Evolutionary conservation across 1,139 yeast species (phyloP), one percentile per base, ranked within the genome.

Genomic region (Saccharomycopsis crataegensis): DNA sequence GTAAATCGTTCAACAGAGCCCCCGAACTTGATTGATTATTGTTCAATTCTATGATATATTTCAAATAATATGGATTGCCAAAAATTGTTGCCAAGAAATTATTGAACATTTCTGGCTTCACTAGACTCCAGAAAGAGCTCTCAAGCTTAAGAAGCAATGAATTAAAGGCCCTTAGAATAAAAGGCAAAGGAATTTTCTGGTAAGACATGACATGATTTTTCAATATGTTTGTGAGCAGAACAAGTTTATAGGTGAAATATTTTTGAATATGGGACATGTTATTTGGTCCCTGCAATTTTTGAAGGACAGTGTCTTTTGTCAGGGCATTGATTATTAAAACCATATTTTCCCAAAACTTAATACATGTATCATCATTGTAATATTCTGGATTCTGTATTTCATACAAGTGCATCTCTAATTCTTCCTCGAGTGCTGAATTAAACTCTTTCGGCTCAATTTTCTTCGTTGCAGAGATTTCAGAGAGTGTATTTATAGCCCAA

Each of bases 1-100:
- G 54, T 45, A 75, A 55, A 58, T 76, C 78, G 7, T 64, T 58
- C n/a, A 67, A 51, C 14, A 61, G 55, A 9, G 62, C 60, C 6
- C 48, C 49, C 5, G 54, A 38, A 1, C 51, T 48, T 8, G 54
- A 50, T 59, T 62, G 43, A 59, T 64, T 28, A 59, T 60, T 57
- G 53, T 63, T 37, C 59, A 61, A 53, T 62, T 63, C 58, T 1
- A 59, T 46, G 37, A 59, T 57, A 43, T 56, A 57, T 2, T 53
- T 65, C 6, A 65, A 56, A 57, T 65, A 73, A 50, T 68, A 68
- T 0, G 78, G 78, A 58, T 76, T 66, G 51, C 72, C 64, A 49
- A 77, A 64, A 42, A 82, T 70, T n/a, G 78, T 72, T 58, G 82
- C 87, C 46, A 83, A 63, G 44, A 82, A 68, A 55, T 78, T 78